Percentiles rank a stretch among this genome's conserved stretches.
These are phyloP conservation scores for Thielaviopsis populi DNA, from an alignment of 2,329 filamentous ascomycete species.

Conservation along the genomic window DNA sequence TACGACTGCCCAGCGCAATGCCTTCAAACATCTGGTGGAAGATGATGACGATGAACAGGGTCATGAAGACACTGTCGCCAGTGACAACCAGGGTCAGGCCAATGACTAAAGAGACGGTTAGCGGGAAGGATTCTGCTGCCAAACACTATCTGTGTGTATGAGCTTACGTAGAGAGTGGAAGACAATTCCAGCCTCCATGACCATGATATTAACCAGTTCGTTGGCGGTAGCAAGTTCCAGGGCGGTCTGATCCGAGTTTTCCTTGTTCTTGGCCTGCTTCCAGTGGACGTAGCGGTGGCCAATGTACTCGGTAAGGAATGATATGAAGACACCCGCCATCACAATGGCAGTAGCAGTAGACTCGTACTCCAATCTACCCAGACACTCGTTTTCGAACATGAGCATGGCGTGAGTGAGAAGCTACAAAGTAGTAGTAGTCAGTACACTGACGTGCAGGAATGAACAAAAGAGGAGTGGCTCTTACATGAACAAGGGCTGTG, in stretches of 20 bases:
- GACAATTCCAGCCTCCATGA: conserved; percentile 59
- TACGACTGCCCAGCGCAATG: conserved; percentile 55
- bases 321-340: conserved; percentile 59
- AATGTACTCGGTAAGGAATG: conserved; percentile 55
- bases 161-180: conserved; percentile 55
- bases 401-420: conserved; percentile 57
- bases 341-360: conserved; percentile 53
- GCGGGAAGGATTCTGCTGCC: background rate
- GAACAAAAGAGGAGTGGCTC: conserved; percentile 18
- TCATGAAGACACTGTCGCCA: conserved; percentile 40
- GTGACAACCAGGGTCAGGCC: conserved; percentile 48
- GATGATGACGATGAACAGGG: conserved; percentile 51
- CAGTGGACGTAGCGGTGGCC: conserved; percentile 41
- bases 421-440: conserved; percentile 26
- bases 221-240: conserved; percentile 22
- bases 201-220: conserved; percentile 45
- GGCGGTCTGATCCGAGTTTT: conserved; percentile 21
- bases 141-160: background rate
- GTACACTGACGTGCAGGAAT: background rate
- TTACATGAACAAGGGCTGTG: conserved; percentile 53
- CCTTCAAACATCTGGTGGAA: conserved; percentile 73
- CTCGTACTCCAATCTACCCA: conserved; percentile 53
- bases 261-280: conserved; percentile 23
- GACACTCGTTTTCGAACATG: conserved; percentile 57
- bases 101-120: conserved; percentile 32